Percentiles rank a stretch among this genome's conserved stretches.
Conservation (phyloP, 495 filamentous ascomycete species). For the Rostrohypoxylon terebratum region DNA sequence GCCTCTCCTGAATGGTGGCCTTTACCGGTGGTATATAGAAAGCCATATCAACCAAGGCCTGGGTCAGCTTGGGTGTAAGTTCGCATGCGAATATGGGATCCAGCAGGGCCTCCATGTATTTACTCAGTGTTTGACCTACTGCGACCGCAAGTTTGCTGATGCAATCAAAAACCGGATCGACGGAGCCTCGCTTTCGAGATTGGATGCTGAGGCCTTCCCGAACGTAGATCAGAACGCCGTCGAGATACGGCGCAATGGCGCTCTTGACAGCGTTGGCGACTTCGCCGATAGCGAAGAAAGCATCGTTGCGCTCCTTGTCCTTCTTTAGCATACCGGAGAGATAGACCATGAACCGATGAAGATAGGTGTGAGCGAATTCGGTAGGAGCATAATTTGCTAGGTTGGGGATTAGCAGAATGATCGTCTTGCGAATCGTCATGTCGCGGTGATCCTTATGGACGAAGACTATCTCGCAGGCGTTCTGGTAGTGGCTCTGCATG, state of each 20-base stretch:
- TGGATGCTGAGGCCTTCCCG: constrained; percentile 89
- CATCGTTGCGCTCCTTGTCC: constrained; percentile 89
- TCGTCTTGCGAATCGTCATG: constrained; percentile 83
- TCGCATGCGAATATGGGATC: constrained; percentile 98
- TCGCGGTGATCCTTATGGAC: constrained; percentile 93
- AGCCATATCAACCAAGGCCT: constrained; percentile 96
- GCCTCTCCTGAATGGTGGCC: constrained; percentile 87
- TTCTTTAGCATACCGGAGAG: constrained; percentile 95
- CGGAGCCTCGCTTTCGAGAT: constrained; percentile 74
- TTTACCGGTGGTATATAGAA: constrained; percentile 98
- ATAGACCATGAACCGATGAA: constrained; percentile 97
- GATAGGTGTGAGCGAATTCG: constrained; percentile 82
- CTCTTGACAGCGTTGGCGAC: constrained; percentile 96
- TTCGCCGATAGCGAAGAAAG: constrained; percentile 93
- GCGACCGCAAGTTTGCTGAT: constrained; percentile 96
- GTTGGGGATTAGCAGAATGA: constrained; percentile 89
- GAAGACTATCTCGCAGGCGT: constrained; percentile 90
- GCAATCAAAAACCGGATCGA: constrained; percentile 97
- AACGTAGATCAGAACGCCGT: constrained; percentile 91
- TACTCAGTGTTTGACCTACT: constrained; percentile 95
- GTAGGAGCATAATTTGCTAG: constrained; percentile 91
- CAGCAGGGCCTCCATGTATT: constrained; percentile 95
- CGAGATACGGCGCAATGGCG: constrained; percentile 93
- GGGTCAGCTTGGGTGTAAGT: constrained; percentile 88
- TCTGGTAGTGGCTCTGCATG: constrained; percentile 89